Conservation (phyloP, 495 filamentous ascomycete species). For the Clavariopsis aquatica region DNA sequence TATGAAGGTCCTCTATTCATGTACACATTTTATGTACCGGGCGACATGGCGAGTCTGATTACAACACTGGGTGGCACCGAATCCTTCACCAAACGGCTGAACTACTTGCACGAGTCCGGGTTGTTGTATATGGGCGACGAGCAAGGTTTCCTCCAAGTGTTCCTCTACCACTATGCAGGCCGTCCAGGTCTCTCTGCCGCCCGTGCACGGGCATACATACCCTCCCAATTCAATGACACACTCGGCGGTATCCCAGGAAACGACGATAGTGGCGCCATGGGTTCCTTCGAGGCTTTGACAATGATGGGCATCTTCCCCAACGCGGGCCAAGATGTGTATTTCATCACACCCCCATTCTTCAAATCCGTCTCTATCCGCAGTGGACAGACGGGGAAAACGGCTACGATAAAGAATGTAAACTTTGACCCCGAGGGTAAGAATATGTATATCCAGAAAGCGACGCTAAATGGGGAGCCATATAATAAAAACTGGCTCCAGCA, state of each 20-base stretch:
- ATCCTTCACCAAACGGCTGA: conserved; percentile 61
- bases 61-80: conserved; percentile 61
- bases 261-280: conserved; percentile 74
- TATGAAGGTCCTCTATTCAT: conserved; percentile 74
- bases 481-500: conserved; percentile 73
- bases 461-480: conserved; percentile 63
- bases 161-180: conserved; percentile 72
- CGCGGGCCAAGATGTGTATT: conserved; percentile 73
- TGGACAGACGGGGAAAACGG: conserved; percentile 62
- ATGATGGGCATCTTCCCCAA: conserved; percentile 80
- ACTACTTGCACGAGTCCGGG: conserved; percentile 64
- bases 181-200: conserved; percentile 64
- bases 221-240: conserved; percentile 63
- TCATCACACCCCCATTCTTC: conserved; percentile 63
- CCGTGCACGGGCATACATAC: conserved; percentile 67
- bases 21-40: conserved; percentile 65
- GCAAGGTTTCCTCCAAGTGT: conserved; percentile 67
- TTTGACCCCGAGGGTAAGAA: conserved; percentile 61
- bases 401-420: conserved; percentile 60
- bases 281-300: conserved; percentile 66
- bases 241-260: conserved; percentile 69
- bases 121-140: conserved; percentile 76
- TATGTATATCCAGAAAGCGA: conserved; percentile 71
- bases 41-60: conserved; percentile 68
- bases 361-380: conserved; percentile 62